Conservation (phyloP, 805 yeast genomes). For the Candida adriatica region DNA sequence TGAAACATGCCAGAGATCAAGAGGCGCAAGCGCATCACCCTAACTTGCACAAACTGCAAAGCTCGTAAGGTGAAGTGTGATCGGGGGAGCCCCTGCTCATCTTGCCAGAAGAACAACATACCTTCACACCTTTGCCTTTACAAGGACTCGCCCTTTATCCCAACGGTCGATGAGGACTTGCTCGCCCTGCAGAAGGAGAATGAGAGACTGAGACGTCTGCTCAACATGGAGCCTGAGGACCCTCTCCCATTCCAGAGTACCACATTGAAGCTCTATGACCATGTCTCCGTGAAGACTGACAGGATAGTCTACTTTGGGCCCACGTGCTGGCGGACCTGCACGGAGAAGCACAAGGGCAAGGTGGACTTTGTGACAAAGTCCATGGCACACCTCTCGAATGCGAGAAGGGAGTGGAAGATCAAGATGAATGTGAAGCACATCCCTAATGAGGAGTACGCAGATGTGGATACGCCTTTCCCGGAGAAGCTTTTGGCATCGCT, state of each 20-base stretch:
- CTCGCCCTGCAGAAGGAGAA: constrained; percentile 15
- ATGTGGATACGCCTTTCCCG: constrained; percentile 6
- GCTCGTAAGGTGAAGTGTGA: constrained; percentile 22
- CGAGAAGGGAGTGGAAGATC: constrained; percentile 18
- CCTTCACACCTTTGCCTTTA: constrained; percentile 21
- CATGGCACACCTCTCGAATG: constrained; percentile 10
- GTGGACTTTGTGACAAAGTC: constrained; percentile 10
- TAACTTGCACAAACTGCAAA: constrained; percentile 20
- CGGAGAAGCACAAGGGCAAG: constrained; percentile 3
- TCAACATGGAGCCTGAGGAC: constrained; percentile 13
- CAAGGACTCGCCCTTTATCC: constrained; percentile 24
- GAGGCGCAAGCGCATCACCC: constrained; percentile 8
- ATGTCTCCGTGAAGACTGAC: constrained; percentile 7
- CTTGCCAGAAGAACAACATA: constrained; percentile 18
- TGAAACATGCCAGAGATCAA: not conserved
- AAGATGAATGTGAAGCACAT: constrained; percentile 10
- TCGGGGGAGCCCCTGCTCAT: constrained; percentile 19
- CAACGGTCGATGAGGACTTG: constrained; percentile 15
- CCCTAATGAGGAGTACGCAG: constrained; percentile 6
- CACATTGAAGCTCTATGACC: constrained; percentile 1
- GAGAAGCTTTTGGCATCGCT: constrained; percentile 11
- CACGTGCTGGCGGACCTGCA: constrained; percentile 17
- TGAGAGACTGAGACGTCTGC: constrained; percentile 10
- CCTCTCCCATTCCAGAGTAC: constrained; percentile 3
- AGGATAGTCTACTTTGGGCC: constrained; percentile 17